These are phyloP conservation scores for Papiliotrema nemorosa DNA, from an alignment of 1,284 basidiomycete genomes.

Conservation along the genomic window DNA sequence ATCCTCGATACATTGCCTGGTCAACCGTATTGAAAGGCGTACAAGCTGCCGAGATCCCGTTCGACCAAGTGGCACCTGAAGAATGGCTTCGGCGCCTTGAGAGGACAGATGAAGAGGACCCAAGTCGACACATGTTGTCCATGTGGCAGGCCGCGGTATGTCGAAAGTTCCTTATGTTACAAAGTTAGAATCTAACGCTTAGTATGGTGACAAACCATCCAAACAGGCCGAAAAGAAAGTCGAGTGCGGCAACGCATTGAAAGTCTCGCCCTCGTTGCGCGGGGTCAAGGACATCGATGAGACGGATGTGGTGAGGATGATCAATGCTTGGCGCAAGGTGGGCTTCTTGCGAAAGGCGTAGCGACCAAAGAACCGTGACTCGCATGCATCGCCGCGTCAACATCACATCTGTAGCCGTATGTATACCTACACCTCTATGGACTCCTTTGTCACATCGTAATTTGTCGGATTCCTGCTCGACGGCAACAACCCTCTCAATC, in stretches of 20 bases:
- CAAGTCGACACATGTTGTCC: conserved; percentile 27
- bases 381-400: too few relatives aligned
- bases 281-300: conserved; percentile 9
- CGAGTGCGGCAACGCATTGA: conserved; percentile 16
- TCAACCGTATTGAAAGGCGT: conserved; percentile 33
- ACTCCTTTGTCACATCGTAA: background rate
- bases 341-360: conserved; percentile 17
- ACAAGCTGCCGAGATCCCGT: conserved; percentile 18
- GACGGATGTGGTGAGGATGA: conserved; percentile 20
- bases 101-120: conserved; percentile 14
- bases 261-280: conserved; percentile 14
- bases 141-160: conserved; percentile 34
- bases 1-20: conserved; percentile 24
- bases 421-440: background rate
- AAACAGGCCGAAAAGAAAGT: conserved; percentile 5
- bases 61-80: conserved; percentile 21
- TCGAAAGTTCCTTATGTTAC: background rate
- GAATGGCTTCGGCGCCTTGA: conserved; percentile 42
- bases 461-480: background rate
- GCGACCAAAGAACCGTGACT: too few relatives aligned
- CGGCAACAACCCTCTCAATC: too few relatives aligned
- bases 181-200: background rate
- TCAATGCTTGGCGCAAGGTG: conserved; percentile 20
- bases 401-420: too few relatives aligned
- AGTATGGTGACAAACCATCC: conserved; percentile 14